Base-by-base conservation (phyloP, 352 stramenopile genomes). In the Blastocystis sp. region DNA sequence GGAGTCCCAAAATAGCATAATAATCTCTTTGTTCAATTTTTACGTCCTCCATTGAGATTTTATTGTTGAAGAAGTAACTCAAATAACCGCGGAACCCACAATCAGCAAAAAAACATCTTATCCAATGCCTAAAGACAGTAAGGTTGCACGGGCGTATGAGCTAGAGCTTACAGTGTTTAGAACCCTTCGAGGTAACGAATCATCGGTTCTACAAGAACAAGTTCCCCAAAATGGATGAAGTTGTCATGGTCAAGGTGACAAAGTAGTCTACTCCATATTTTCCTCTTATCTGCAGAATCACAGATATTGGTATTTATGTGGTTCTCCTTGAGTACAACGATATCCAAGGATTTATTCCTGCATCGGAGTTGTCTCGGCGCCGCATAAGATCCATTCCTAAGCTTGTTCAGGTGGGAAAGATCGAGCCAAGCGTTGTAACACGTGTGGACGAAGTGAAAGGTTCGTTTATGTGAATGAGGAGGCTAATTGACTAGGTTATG, bases 311-410 rank as follows among this genome's bases (percentile, higher is more conserved):
- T 68, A 97, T 97, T 29, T 99, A 99, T 92, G 97, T 99, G 69
- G 98, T 94, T 62, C 93, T 99, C 56, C 93, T 99, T 66, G 97
- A 99, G 93, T 99, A 99, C 94, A 98, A 99, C 93, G 98, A 98
- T 93, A 99, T 99, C 90, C 95, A 98, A 91, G 97, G 97, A 66
- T 98, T 99, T 95, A 99, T 99, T 91, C 90, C 99, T 90, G 92
- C 99, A 9, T 98, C 94, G n/a, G 97, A 99, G 92, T 93, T 99
- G 59, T 98, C 94, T 64, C 94, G 97, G 13, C 94, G 97, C 91
- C 97, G 97, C 87, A 99, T 99, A 91, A 96, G 97, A 20, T 98
- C 95, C 75, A 99, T 99, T 93, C 98, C 99, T 92, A 99, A 99
- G 93, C 93, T 99, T 37, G 98, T 99, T 90, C 95, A 97, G 45